These are phyloP conservation scores for Parastagonospora avenae DNA, from an alignment of 2,329 filamentous ascomycete species.

Conservation along the genomic window DNA sequence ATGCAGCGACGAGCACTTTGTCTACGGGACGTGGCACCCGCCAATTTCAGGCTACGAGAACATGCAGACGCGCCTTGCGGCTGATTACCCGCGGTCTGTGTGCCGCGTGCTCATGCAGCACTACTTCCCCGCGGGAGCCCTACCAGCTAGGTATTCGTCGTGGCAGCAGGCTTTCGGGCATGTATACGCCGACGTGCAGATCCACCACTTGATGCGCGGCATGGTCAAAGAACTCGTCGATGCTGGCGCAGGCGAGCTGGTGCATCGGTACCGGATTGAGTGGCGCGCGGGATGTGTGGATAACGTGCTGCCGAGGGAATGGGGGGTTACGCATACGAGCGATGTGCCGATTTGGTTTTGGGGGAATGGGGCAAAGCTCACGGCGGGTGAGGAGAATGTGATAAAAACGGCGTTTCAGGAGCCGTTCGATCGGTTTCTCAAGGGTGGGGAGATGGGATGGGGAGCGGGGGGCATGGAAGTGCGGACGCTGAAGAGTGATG, in stretches of 20 bases:
- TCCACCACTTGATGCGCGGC: slow-evolving; percentile 59
- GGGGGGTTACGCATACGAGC: slow-evolving; percentile 61
- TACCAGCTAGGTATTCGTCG: slow-evolving; percentile 46
- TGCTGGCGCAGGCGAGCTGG: slow-evolving; percentile 51
- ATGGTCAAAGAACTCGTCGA: slow-evolving; percentile 53
- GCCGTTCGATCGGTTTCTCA: slow-evolving; percentile 48
- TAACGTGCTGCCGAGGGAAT: slow-evolving; percentile 49
- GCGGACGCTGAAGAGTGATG: slow-evolving; percentile 53
- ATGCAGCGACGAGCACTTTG: slow-evolving; percentile 58
- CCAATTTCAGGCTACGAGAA: slow-evolving; percentile 50
- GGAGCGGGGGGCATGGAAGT: slow-evolving; percentile 46
- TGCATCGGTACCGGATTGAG: slow-evolving; percentile 61
- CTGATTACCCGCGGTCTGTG: slow-evolving; percentile 56
- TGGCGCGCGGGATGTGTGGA: slow-evolving; percentile 58
- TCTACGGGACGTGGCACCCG: slow-evolving; percentile 59
- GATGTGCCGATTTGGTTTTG: slow-evolving; percentile 63
- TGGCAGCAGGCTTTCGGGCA: slow-evolving; percentile 61
- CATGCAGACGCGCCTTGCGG: slow-evolving; percentile 54
- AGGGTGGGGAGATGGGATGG: slow-evolving; percentile 50
- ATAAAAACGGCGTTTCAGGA: slow-evolving; percentile 46
- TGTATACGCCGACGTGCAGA: slow-evolving; percentile 63
- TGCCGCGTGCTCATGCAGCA: slow-evolving; percentile 52
- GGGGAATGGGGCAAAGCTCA: slow-evolving; percentile 54
- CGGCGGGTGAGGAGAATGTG: slow-evolving; percentile 51
- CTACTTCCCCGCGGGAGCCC: slow-evolving; percentile 49